Evolutionary conservation across 2,329 filamentous ascomycete genomes (phyloP).

Genomic region (Fonsecaea monophora): DNA sequence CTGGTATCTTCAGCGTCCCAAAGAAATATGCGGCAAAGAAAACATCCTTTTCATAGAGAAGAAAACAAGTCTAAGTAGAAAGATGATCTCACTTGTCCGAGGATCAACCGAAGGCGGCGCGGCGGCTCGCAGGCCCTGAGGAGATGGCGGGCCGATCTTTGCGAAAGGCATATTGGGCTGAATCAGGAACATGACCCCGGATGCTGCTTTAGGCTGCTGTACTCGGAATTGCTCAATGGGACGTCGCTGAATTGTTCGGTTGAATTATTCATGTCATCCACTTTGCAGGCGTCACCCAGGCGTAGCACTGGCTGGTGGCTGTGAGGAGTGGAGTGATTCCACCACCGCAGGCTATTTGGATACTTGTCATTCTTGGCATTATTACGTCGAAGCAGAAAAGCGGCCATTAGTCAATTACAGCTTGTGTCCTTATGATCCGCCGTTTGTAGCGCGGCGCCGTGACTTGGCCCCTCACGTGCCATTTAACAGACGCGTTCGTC

Average conservation of each 20-base stretch:
- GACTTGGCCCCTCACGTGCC: too few species aligned
- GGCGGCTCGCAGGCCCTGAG: conserved; percentile 1
- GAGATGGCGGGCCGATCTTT: conserved; percentile 14
- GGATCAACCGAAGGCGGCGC: conserved; percentile 5
- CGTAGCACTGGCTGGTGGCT: background rate
- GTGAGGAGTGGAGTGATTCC: background rate
- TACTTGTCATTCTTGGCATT: background rate
- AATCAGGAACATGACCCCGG: conserved; percentile 2
- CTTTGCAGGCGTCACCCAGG: background rate
- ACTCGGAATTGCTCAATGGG: background rate
- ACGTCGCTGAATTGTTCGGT: background rate
- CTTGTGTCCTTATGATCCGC: background rate
- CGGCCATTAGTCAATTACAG: background rate
- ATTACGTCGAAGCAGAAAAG: background rate
- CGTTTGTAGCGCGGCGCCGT: background rate
- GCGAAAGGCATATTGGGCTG: background rate
- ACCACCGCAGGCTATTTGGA: background rate
- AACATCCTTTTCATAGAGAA: background rate
- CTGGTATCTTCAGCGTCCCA: background rate
- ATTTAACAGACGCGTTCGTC: background rate
- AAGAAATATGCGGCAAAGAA: conserved; percentile 6
- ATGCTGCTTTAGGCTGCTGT: background rate
- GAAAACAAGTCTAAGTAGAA: background rate
- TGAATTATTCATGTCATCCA: background rate
- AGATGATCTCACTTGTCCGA: conserved; percentile 17